A percentile compares a stretch with the other conserved stretches of the same genome.
phyloP scores from a whole-genome alignment of 495 filamentous ascomycete genomes.

The Cudoniella acicularis region DNA sequence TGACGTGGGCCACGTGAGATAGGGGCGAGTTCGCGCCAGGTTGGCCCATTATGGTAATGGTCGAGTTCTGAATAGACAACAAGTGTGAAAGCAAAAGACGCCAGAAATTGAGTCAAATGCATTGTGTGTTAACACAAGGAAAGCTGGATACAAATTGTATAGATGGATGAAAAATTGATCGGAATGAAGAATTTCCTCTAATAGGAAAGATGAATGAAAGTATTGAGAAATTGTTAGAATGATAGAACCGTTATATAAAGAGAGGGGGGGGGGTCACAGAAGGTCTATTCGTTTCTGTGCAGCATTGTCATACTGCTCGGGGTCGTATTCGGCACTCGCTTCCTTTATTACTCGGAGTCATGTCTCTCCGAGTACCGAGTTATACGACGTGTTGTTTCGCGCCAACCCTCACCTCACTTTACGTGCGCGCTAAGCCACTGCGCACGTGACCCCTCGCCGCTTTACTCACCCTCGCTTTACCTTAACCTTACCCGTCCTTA shows the following conservation, averaged over 20 bases:
- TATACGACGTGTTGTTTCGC: neutral
- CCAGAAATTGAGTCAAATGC: neutral
- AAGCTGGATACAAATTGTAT: neutral
- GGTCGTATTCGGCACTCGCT: neutral
- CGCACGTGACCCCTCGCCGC: no score
- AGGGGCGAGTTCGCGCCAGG: neutral
- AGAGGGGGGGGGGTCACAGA: neutral
- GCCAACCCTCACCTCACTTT: no score
- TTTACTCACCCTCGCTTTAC: no score
- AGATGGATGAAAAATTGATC: neutral
- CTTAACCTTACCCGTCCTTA: no score
- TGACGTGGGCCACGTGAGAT: conserved; percentile 12
- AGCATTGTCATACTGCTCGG: neutral
- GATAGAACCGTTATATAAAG: neutral
- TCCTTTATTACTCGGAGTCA: neutral
- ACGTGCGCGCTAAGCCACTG: no score
- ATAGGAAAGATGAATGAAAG: neutral
- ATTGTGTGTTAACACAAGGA: neutral
- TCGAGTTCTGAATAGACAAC: neutral
- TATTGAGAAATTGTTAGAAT: neutral
- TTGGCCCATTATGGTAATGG: neutral
- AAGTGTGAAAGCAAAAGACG: neutral
- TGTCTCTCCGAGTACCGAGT: neutral
- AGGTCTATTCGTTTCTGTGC: neutral
- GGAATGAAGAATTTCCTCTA: neutral